Percentiles rank a stretch among this genome's conserved stretches.
Evolutionary conservation across 345 rosid genomes (phyloP).

Genomic region (Carallia pectinifolia): DNA sequence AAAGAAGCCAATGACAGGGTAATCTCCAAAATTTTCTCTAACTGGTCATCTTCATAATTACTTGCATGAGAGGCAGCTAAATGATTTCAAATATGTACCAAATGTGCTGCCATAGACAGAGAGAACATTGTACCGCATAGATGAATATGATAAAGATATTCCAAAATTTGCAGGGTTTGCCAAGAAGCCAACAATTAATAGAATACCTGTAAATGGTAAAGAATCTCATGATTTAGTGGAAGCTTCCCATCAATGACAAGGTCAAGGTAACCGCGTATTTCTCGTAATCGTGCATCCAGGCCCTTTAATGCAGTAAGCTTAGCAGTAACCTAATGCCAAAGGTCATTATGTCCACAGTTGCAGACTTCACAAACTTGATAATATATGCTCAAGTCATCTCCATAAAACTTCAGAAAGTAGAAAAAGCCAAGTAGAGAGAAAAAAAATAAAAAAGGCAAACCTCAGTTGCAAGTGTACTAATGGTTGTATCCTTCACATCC

Average conservation of each 20-base stretch:
- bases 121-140: too few relatives aligned
- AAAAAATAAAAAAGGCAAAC: conserved; percentile 21
- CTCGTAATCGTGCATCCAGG: conserved; percentile 75
- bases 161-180: not conserved
- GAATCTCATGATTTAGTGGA: conserved; percentile 77
- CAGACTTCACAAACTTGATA: too few relatives aligned
- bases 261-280: conserved; percentile 69
- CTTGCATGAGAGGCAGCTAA: too few relatives aligned
- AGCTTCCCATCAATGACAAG: conserved; percentile 73
- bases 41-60: too few relatives aligned
- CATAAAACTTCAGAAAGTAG: too few relatives aligned
- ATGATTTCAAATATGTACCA: too few relatives aligned
- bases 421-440: too few relatives aligned
- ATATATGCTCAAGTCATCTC: too few relatives aligned
- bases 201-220: conserved; percentile 80
- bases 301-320: conserved; percentile 82
- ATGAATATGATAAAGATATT: not conserved
- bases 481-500: conserved; percentile 87
- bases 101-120: too few relatives aligned
- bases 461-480: conserved; percentile 91
- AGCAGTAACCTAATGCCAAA: conserved; percentile 54
- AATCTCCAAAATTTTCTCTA: too few relatives aligned
- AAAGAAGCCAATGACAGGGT: too few relatives aligned
- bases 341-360: not conserved
- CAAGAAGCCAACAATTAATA: not conserved